Evolutionary conservation across 2,329 filamentous ascomycete species (phyloP), one percentile per base, ranked within the genome.

Genomic region (Clarireedia paspali): DNA sequence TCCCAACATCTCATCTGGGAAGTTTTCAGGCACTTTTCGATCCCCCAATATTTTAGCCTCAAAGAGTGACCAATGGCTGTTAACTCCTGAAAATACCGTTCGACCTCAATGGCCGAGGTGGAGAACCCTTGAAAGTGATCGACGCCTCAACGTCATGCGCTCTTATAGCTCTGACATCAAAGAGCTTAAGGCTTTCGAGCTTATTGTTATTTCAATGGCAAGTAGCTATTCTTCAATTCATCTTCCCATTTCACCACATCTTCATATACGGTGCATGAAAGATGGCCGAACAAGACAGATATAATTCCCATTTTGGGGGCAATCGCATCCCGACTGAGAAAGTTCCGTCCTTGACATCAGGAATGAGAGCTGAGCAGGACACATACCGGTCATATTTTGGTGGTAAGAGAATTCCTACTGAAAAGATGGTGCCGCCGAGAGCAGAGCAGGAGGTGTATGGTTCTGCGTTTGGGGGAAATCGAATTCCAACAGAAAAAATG

Each of bases 261-360:
- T 42, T 42, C 9, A 1, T 20, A 20, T 10, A 23, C 15, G 5
- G 26, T 7, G 24, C 14, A 47, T 47, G 9, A 42, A 50, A 23
- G 17, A 55, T 55, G 53, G 26, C 53, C n/a, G 53, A 55, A 55
- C 53, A 55, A 50, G 53, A 55, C 20, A 46, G 36, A 4, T 42
- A 49, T 24, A 47, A 40, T 12, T 55, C 53, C 3, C 57, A 59
- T 38, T 39, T 59, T 27, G 57, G 55, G 53, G 39, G 54, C 6
- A 38, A 47, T 39, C 45, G 20, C 27, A 40, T 49, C 17, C 38
- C 26, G 10, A 47, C 27, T 10, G 57, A 54, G 30, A 51, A 55
- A 44, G 20, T 34, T 24, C 23, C 44, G 20, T 47, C 44, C 9
- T 14, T 7, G 10, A 26, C 23, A 23, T 27, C 44, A n/a, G 44